Evolutionary conservation across 805 yeast species (phyloP).

Genomic region (Ogataea nakhonphanomensis): DNA sequence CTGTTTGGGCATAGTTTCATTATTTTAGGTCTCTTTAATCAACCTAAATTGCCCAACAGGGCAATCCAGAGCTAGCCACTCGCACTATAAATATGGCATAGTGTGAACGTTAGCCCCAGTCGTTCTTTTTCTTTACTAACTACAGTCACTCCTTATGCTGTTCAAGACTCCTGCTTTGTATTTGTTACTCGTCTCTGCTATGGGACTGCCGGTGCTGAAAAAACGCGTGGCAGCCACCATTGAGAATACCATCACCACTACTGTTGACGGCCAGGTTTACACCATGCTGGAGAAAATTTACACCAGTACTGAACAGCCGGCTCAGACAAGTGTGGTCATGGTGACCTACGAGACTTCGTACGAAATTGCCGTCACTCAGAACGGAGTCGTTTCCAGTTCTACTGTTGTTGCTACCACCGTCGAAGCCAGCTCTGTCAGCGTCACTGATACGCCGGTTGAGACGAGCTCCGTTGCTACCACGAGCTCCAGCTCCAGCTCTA

Average conservation of each 20-base stretch:
- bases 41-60: slow-evolving; percentile 1
- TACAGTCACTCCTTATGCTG: slow-evolving; percentile 13
- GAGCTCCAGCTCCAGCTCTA: neutral
- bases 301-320: slow-evolving; percentile 28
- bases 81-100: slow-evolving; percentile 2
- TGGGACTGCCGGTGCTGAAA: slow-evolving; percentile 15
- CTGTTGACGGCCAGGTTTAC: slow-evolving; percentile 16
- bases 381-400: slow-evolving; percentile 6
- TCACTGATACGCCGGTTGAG: neutral
- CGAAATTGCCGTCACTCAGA: slow-evolving; percentile 4
- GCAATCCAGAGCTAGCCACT: slow-evolving; percentile 6
- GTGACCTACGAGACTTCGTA: slow-evolving; percentile 17
- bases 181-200: slow-evolving; percentile 11
- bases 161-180: slow-evolving; percentile 10
- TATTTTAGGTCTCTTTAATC: too few species aligned
- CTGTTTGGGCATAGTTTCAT: too few species aligned
- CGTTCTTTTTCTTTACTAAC: slow-evolving; percentile 9
- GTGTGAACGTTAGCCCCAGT: neutral
- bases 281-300: slow-evolving; percentile 25
- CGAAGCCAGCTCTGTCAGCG: neutral
- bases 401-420: slow-evolving; percentile 1
- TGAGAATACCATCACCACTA: slow-evolving; percentile 20
- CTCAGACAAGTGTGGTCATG: slow-evolving; percentile 20
- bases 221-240: slow-evolving; percentile 7
- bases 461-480: too few species aligned